Conservation (phyloP, 257 asterid species). For the Datura wrightii region DNA sequence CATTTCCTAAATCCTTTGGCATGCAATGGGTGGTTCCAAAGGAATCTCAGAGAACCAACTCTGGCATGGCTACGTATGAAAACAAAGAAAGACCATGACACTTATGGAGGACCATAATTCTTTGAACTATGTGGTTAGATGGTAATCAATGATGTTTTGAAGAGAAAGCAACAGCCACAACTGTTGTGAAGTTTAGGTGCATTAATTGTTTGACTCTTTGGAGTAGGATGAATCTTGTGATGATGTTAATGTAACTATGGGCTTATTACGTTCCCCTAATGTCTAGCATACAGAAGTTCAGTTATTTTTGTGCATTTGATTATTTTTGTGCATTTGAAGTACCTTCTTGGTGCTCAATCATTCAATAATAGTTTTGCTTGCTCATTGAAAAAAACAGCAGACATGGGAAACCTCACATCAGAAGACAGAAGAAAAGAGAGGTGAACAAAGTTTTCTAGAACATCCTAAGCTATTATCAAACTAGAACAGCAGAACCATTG, state of each 20-base stretch:
- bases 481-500: neutral
- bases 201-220: neutral
- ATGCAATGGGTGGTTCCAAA: neutral
- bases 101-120: neutral
- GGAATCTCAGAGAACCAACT: constrained; percentile 9
- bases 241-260: neutral
- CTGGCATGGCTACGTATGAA: neutral
- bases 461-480: neutral
- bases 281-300: neutral
- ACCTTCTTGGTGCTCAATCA: neutral
- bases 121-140: neutral
- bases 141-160: neutral
- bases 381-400: neutral
- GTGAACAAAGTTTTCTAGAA: constrained; percentile 4
- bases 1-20: neutral
- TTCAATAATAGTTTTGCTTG: neutral
- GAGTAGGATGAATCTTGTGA: neutral
- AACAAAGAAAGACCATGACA: neutral
- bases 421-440: neutral
- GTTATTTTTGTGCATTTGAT: neutral
- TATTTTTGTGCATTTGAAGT: neutral
- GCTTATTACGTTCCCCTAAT: neutral
- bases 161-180: neutral
- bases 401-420: neutral
- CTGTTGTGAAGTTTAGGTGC: neutral